Percentiles rank a stretch among this genome's conserved stretches.
Evolutionary conservation across 2,329 filamentous ascomycete species (phyloP).

Genomic region (Monosporascus sp.): DNA sequence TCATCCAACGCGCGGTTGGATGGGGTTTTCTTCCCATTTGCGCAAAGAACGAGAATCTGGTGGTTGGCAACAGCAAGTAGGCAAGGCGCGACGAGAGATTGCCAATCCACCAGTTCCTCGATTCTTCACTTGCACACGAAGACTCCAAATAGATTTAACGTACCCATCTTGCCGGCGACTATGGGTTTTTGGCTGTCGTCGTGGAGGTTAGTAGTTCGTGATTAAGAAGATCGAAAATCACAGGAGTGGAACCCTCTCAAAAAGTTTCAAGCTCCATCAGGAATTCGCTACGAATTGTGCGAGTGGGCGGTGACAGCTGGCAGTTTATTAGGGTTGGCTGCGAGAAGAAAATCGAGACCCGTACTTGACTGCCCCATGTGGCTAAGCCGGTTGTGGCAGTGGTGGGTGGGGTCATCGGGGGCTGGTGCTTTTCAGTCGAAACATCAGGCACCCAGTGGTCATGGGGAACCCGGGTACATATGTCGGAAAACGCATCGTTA

Average conservation of each 20-base stretch:
- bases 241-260: conserved; percentile 1
- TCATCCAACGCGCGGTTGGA: conserved; percentile 13
- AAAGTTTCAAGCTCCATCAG: background rate
- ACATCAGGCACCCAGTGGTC: too few relatives aligned
- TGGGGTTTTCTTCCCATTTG: conserved; percentile 4
- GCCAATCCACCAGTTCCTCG: conserved; percentile 7
- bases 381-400: too few relatives aligned
- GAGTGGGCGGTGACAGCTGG: conserved; percentile 37
- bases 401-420: too few relatives aligned
- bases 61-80: background rate
- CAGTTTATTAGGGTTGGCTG: conserved; percentile 34
- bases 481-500: too few relatives aligned
- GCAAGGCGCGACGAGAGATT: conserved; percentile 10
- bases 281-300: conserved; percentile 19
- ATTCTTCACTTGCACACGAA: conserved; percentile 32
- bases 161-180: conserved; percentile 57
- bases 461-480: too few relatives aligned
- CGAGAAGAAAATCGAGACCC: background rate
- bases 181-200: conserved; percentile 29
- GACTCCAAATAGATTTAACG: conserved; percentile 42
- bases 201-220: conserved; percentile 27
- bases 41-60: background rate
- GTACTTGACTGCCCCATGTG: background rate
- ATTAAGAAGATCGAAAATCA: conserved; percentile 13
- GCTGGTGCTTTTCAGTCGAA: too few relatives aligned